These are phyloP conservation scores for Tylopilus subfusipes DNA, from an alignment of 768 basidiomycete species.

Conservation along the genomic window DNA sequence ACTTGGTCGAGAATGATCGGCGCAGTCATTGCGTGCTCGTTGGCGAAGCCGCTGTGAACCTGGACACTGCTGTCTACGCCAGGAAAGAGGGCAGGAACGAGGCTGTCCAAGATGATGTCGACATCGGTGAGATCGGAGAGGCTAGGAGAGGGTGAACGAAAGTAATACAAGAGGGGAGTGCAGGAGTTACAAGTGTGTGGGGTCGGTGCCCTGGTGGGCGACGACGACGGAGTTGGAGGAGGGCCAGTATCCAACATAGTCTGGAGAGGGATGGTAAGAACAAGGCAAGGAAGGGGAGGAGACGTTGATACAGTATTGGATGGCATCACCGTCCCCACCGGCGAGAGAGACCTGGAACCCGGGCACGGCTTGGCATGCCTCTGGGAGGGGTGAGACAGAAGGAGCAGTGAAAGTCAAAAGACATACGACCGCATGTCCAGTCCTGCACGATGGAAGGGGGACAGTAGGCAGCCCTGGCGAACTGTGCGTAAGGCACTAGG, in stretches of 20 bases:
- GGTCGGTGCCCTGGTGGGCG: constrained; percentile 60
- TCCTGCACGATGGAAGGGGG: constrained; percentile 31
- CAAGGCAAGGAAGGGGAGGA: not conserved
- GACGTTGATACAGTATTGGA: constrained; percentile 44
- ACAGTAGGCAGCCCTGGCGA: constrained; percentile 58
- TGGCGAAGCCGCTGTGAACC: constrained; percentile 54
- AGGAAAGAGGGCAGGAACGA: constrained; percentile 52
- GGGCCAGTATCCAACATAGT: constrained; percentile 57
- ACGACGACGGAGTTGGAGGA: constrained; percentile 51
- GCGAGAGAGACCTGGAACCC: constrained; percentile 32
- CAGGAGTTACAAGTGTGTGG: constrained; percentile 44
- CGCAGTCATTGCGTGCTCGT: constrained; percentile 49
- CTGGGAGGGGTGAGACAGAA: constrained; percentile 10
- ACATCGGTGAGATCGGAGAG: constrained; percentile 50
- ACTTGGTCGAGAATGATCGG: constrained; percentile 42
- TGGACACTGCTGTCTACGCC: constrained; percentile 42
- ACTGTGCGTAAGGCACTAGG: constrained; percentile 47
- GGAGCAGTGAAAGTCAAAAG: not conserved
- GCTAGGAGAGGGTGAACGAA: constrained; percentile 25
- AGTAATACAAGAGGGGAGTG: not conserved
- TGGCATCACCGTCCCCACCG: constrained; percentile 48
- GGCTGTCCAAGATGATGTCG: constrained; percentile 37
- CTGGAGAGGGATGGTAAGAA: constrained; percentile 26
- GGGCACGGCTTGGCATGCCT: constrained; percentile 40
- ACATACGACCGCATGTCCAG: constrained; percentile 46